Evolutionary conservation across 2,329 filamentous ascomycete species (phyloP), one percentile per base, ranked within the genome.

Genomic region (Sclerotinia spermophila): DNA sequence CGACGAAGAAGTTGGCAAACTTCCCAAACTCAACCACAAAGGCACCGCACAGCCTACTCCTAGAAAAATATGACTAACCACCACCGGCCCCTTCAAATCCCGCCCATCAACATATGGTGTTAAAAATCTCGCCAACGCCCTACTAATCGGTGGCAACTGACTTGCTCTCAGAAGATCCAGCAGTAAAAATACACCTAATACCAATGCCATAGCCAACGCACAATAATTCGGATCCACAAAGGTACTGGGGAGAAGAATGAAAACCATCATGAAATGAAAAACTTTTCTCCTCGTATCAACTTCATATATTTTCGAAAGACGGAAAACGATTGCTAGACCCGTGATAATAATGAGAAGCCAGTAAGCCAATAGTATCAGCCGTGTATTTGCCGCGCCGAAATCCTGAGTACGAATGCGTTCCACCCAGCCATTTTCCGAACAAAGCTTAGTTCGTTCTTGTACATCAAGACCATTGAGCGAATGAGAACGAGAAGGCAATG

Each of bases 251-350:
- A 98, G 85, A 70, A 99, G 90, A 93, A 99, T 97, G 70, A 89
- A 89, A 11, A 98, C 95, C 92, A 98, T 98, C 86, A 95, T 97
- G 75, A 96, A 96, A 80, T 99, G 96, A 80, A 99, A 99, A 35
- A 98, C 92, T 81, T 99, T 99, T 66, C 96, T 89, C 65, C 96
- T 88, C 1, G 96, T 99, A 81, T 99, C 96, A 61, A 99, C 95
- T 81, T 97, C 94, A 75, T 92, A 94, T 65, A 92, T 84, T 4
- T 89, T 84, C 55, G 91, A 92, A 51, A 97, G 86, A 56, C 86
- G 87, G 67, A 96, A 87, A 11, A 97, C 92, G 5, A 92, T 84
- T 15, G 89, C 82, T 48, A 98, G 85, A 0, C 95, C 96, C 1
- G 88, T 79, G 24, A 87, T 79, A 24, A 98, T 86, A 69, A 96